phyloP scores from a whole-genome alignment of 2,329 filamentous ascomycete species.

The Ophiosphaerella korrae region DNA sequence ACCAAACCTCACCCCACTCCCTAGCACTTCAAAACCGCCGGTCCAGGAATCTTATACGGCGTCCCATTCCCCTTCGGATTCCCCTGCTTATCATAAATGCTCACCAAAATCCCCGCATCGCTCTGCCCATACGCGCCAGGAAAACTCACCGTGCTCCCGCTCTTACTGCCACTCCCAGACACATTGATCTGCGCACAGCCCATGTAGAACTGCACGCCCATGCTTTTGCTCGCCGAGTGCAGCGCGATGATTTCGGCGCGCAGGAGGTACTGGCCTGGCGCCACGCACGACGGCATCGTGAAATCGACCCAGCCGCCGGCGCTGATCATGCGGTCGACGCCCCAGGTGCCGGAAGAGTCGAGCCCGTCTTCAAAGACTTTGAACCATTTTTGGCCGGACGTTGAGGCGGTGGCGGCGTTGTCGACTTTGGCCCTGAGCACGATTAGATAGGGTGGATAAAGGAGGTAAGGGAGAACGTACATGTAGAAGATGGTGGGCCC shows the following conservation, averaged over 20 bases:
- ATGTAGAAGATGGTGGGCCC: constrained; percentile 49
- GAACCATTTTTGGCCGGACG: constrained; percentile 51
- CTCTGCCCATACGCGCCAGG: constrained; percentile 42
- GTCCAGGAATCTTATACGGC: constrained; percentile 58
- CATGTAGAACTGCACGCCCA: constrained; percentile 53
- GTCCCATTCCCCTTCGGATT: constrained; percentile 22
- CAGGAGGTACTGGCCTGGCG: constrained; percentile 50
- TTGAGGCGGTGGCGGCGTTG: constrained; percentile 44
- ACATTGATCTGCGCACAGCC: constrained; percentile 45
- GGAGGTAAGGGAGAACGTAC: constrained; percentile 17
- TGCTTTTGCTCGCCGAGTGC: constrained; percentile 41
- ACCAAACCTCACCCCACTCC: no score
- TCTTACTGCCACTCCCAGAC: constrained; percentile 28
- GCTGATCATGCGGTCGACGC: constrained; percentile 56
- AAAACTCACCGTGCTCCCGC: constrained; percentile 34
- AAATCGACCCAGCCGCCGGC: constrained; percentile 54
- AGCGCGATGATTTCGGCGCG: constrained; percentile 54
- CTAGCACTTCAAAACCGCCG: constrained; percentile 57
- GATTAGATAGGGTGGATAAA: neutral
- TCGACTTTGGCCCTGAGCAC: constrained; percentile 45
- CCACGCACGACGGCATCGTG: constrained; percentile 44
- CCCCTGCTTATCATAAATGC: constrained; percentile 34
- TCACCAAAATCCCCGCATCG: constrained; percentile 40
- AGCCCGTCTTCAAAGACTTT: constrained; percentile 50
- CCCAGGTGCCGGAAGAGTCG: constrained; percentile 52